These are phyloP conservation scores for Kodamaea arcana DNA, from an alignment of 1,139 yeast genomes.

Conservation along the genomic window DNA sequence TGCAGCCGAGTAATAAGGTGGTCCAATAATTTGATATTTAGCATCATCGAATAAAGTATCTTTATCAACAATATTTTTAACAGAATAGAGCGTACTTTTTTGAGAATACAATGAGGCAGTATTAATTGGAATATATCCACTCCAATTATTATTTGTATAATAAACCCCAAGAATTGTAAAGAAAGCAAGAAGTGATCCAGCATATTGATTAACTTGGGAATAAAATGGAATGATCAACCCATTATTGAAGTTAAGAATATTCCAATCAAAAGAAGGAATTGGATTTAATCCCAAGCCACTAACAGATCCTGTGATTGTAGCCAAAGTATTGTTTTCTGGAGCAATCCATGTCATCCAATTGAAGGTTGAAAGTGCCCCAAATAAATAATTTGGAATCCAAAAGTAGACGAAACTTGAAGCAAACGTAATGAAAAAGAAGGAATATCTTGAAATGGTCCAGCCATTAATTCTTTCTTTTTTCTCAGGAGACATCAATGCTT, in stretches of 20 bases:
- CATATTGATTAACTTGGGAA: slow-evolving; percentile 10
- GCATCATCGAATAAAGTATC: slow-evolving; percentile 11
- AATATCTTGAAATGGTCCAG: slow-evolving; percentile 17
- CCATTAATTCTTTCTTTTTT: slow-evolving; percentile 16
- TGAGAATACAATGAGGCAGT: slow-evolving; percentile 12
- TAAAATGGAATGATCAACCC: slow-evolving; percentile 13
- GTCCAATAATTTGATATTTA: slow-evolving; percentile 26
- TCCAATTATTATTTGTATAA: slow-evolving; percentile 15
- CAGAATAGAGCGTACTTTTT: slow-evolving; percentile 14
- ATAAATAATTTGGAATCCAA: slow-evolving; percentile 19
- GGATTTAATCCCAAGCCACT: slow-evolving; percentile 18
- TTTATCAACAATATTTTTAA: slow-evolving; percentile 10
- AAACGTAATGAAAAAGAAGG: slow-evolving; percentile 11
- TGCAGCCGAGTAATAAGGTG: slow-evolving; percentile 40
- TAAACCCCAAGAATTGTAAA: slow-evolving; percentile 13
- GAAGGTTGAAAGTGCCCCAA: slow-evolving; percentile 14
- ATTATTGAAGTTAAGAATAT: slow-evolving; percentile 9
- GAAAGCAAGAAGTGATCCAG: slow-evolving; percentile 12
- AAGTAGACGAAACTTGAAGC: slow-evolving; percentile 14
- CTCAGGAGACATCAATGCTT: slow-evolving; percentile 16
- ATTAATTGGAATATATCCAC: slow-evolving; percentile 16
- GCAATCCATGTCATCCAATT: slow-evolving; percentile 21
- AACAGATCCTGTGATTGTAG: slow-evolving; percentile 14
- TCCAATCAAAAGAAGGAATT: slow-evolving; percentile 18
- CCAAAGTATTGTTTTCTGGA: slow-evolving; percentile 16